Percentiles rank a stretch among this genome's conserved stretches.
phyloP scores from a whole-genome alignment of 148 eudicot species.

The Selenicereus undatus region DNA sequence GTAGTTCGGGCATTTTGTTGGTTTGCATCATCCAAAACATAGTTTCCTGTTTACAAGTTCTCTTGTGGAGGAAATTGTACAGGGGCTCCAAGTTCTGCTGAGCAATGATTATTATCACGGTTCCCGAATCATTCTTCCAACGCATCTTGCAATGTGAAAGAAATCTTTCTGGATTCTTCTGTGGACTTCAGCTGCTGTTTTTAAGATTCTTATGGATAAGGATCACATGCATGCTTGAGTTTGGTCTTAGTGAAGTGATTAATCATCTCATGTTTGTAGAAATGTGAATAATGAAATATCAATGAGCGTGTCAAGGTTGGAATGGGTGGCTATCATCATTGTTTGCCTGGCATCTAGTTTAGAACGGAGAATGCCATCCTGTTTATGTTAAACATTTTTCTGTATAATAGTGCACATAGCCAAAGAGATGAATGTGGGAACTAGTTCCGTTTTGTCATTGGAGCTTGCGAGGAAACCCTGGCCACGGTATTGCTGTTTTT shows the following conservation, averaged over 20 bases:
- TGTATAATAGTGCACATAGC: constrained; percentile 19
- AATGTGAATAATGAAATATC: background rate
- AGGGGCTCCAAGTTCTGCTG: constrained; percentile 1
- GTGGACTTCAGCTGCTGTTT: constrained; percentile 14
- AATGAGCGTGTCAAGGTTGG: constrained; percentile 17
- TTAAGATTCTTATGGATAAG: constrained; percentile 12
- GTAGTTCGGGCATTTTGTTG: constrained; percentile 6
- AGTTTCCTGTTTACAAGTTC: background rate
- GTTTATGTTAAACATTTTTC: background rate
- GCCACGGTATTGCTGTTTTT: constrained; percentile 6
- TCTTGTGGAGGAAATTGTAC: constrained; percentile 5
- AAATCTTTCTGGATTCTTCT: constrained; percentile 8
- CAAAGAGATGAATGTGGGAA: constrained; percentile 13
- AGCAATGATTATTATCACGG: background rate
- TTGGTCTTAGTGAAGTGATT: background rate
- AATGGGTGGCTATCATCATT: constrained; percentile 5
- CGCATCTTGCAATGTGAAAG: background rate
- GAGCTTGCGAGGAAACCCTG: constrained; percentile 6
- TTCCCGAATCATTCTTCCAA: constrained; percentile 14
- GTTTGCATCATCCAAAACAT: constrained; percentile 5
- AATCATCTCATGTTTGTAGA: constrained; percentile 10
- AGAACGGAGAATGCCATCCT: constrained; percentile 13
- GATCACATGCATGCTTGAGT: constrained; percentile 10
- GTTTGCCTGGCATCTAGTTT: constrained; percentile 14
- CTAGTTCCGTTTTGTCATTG: background rate